Base-by-base conservation (phyloP, 2,329 filamentous ascomycete genomes). In the Penicillium italicum region DNA sequence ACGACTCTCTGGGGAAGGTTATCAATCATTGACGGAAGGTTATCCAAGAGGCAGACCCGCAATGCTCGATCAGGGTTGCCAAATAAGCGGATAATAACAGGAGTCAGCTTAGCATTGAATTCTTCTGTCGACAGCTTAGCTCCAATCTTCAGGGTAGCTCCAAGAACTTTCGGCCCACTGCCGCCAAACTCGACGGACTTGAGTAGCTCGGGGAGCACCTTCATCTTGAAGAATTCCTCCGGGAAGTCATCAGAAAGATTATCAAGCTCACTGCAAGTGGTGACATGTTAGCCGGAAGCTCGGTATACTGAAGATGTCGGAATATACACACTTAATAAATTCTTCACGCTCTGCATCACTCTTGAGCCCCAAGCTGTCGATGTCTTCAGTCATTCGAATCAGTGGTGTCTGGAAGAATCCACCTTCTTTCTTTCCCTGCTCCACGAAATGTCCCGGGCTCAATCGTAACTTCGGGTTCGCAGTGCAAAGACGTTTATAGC, bases 161-260 rank as follows among this genome's bases (percentile, higher is more conserved):
- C 78, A 57, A 99, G 89, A 0, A 96, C 92, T 69, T 96, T 95
- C 0, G 93, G 90, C 0, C 94, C 94, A 28, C 94, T 94, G 11
- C 93, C 94, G 8, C 94, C 94, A 72, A 97, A 99, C 68, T 99
- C 94, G n/a, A 97, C 91, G 0, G 92, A 96, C 70, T 97, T 99
- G n/a, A 99, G 81, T 30, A 99, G 79, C 70, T 99, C 94, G 0
- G 94, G 94, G 9, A 99, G 80, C 4, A 99, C 86, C 69, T 97
- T 99, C 82, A 96, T 89, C 71, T 95, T 96, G 80, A 97, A 96
- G 73, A 96, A 99, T 57, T 97, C 94, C 69, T 97, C 93, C 0
- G 94, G 94, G 59, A 97, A 97, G 72, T 99, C 92, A 63, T 97
- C 91, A 0, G 91, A 88, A 5, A 97, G 81, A 57, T 89, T 82